Base-by-base conservation (phyloP, 768 basidiomycete species). In the Tulasnella sp. region DNA sequence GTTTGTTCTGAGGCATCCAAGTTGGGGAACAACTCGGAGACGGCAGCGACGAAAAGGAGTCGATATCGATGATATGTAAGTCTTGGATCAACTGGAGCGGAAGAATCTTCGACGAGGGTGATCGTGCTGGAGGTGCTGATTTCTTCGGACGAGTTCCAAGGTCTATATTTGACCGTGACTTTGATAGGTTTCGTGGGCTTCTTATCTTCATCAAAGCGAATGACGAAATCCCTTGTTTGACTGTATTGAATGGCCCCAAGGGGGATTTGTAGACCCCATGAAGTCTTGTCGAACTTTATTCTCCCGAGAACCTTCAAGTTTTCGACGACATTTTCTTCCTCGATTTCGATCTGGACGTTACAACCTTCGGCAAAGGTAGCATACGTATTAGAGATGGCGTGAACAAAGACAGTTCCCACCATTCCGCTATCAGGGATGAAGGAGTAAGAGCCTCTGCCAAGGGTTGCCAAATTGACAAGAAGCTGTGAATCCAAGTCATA, bases 331-430 rank as follows among this genome's bases (percentile, higher is more conserved):
- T 33, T 16, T 22, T 34, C 49, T 15, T 48, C 54, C 4, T 37
- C 34, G 3, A 53, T 32, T 28, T 58, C 54, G 19, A 58, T 45
- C 15, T 46, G 19, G 27, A 53, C 29, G 16, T 13, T 22, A 10
- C 44, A 34, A 20, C 33, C 32, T 19, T 45, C 34, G 22, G 57
- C 57, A 31, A 53, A 58, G 3, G 54, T 58, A 4, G 57, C 57
- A 32, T 57, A 53, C 13, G 47, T 22, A 37, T 58, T 58, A 32
- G 57, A 48, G 22, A 55, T 39, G 31, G 57, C 54, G 39, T 58
- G 57, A 16, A 58, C 57, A 37, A 58, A 58, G 28, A 56, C 45
- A 7, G 57, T 58, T 5, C 57, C 57, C 1, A 58, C 55, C 50
- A 58, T 56, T 4, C 57, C 57, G 27, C 50, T 37, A 25, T 58